Percentiles rank a stretch among this genome's conserved stretches.
phyloP scores from a whole-genome alignment of 2,329 filamentous ascomycete genomes.

The Neonectria magnoliae region DNA sequence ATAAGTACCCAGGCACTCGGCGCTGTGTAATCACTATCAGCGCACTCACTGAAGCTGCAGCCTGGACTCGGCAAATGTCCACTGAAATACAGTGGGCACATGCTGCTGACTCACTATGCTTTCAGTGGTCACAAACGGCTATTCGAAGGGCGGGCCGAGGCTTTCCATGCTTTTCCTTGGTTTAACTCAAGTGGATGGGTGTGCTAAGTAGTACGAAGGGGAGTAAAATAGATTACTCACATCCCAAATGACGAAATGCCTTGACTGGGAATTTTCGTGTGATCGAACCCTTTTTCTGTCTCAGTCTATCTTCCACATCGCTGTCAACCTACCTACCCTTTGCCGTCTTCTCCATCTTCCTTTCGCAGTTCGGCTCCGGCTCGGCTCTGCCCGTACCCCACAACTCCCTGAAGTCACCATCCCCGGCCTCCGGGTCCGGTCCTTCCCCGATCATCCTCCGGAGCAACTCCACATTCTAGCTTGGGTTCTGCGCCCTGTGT shows the following conservation, averaged over 20 bases:
- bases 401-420: neutral
- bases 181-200: neutral
- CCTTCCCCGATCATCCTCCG: neutral
- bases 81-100: neutral
- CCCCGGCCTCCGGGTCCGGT: conserved; percentile 8
- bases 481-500: neutral
- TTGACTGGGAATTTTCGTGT: neutral
- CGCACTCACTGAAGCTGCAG: neutral
- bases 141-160: conserved; percentile 32
- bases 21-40: neutral
- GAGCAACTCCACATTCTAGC: neutral
- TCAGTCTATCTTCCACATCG: neutral
- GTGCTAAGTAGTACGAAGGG: neutral
- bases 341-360: neutral
- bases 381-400: conserved; percentile 19
- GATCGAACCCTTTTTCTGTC: neutral
- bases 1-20: conserved; percentile 3
- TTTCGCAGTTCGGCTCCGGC: conserved; percentile 5
- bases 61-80: neutral
- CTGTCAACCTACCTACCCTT: too few species aligned
- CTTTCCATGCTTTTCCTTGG: conserved; percentile 24
- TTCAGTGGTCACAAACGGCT: neutral
- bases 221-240: conserved; percentile 4
- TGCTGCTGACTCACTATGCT: neutral
- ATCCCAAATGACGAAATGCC: conserved; percentile 23